These are phyloP conservation scores for Combretum micranthum DNA, from an alignment of 345 rosid species.

Conservation along the genomic window DNA sequence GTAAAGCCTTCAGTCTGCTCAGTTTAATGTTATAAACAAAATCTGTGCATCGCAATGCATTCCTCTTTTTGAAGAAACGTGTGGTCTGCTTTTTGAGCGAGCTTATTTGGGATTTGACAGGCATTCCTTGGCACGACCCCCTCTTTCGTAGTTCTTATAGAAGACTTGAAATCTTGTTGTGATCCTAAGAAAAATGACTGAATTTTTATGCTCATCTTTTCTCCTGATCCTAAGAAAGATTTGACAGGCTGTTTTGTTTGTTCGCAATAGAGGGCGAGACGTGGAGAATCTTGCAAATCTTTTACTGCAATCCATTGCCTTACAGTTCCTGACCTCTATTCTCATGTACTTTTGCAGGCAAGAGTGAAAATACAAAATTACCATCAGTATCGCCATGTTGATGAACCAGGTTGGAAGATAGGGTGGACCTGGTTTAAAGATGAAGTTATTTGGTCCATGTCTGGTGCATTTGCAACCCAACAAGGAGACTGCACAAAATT, in stretches of 20 bases:
- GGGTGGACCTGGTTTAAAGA: conserved; percentile 48
- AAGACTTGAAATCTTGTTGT: no score
- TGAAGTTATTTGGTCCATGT: conserved; percentile 39
- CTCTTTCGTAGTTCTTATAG: no score
- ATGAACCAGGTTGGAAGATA: conserved; percentile 43
- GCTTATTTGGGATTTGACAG: no score
- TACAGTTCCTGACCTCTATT: neutral
- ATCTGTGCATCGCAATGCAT: no score
- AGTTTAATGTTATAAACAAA: no score
- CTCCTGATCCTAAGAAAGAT: neutral
- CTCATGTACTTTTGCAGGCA: conserved; percentile 25
- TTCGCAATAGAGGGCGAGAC: neutral
- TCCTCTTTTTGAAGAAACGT: no score
- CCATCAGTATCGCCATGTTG: conserved; percentile 39
- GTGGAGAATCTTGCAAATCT: neutral
- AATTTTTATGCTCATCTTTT: no score
- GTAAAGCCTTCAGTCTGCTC: no score
- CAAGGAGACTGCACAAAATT: conserved; percentile 40
- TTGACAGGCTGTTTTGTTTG: neutral
- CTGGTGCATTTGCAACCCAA: conserved; percentile 47
- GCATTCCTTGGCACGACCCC: no score
- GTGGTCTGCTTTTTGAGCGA: no score
- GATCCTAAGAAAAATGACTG: no score
- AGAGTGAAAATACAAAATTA: conserved; percentile 45
- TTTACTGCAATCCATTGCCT: neutral